Conservation (phyloP, 306 rosid genomes). For the Dalbergia cochinchinensis region DNA sequence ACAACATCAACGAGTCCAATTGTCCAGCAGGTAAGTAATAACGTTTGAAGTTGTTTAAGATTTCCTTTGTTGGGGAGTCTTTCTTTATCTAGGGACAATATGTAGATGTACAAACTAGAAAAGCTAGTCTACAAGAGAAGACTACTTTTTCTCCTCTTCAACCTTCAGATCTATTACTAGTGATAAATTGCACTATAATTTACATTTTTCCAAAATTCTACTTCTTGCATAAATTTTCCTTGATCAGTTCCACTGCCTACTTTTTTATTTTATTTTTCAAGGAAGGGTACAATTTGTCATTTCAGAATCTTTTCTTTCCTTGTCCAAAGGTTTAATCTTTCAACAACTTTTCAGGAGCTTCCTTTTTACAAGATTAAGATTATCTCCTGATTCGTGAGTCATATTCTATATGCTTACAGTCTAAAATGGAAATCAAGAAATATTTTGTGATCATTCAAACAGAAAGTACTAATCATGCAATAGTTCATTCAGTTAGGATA, state of each 20-base stretch:
- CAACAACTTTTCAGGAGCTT: not conserved
- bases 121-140: slow-evolving; percentile 4
- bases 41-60: slow-evolving; percentile 15
- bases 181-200: slow-evolving; percentile 8
- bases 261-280: not conserved
- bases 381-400: not conserved
- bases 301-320: not conserved
- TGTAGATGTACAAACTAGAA: slow-evolving; percentile 24
- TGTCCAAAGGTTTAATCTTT: not conserved
- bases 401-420: not conserved
- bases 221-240: slow-evolving; percentile 7
- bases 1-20: slow-evolving; percentile 84
- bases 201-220: slow-evolving; percentile 1
- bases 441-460: not conserved
- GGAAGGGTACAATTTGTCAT: not conserved
- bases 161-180: not conserved
- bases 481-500: not conserved
- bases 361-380: not conserved
- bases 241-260: slow-evolving; percentile 2
- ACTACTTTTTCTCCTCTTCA: slow-evolving; percentile 19
- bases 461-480: not conserved
- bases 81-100: not conserved
- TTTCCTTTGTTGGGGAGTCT: slow-evolving; percentile 28
- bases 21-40: slow-evolving; percentile 80
- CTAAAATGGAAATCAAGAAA: not conserved